Evolutionary conservation across 1,139 yeast species (phyloP).

Genomic region (Saccharomycopsis hybrid): DNA sequence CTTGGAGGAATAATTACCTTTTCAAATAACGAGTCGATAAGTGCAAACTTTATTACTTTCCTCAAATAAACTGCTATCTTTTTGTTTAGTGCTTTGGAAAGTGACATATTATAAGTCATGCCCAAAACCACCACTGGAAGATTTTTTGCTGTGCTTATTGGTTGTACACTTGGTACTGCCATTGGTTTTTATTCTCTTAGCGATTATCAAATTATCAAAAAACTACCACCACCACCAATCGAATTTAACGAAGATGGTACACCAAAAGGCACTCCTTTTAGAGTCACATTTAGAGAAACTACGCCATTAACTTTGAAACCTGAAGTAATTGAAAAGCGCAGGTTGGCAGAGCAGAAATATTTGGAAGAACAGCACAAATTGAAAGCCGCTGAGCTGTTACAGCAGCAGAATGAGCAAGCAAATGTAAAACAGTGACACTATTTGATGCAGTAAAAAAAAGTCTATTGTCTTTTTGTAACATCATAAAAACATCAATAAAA

Average conservation of each 20-base stretch:
- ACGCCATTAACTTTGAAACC: conserved; percentile 18
- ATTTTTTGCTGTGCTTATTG: conserved; percentile 14
- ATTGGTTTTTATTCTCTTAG: conserved; percentile 13
- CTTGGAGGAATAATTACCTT: too few relatives aligned
- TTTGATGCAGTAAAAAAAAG: too few relatives aligned
- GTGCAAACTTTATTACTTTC: too few relatives aligned
- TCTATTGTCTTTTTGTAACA: too few relatives aligned
- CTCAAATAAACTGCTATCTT: too few relatives aligned
- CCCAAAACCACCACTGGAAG: conserved; percentile 15
- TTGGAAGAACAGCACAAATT: conserved; percentile 10
- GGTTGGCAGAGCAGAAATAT: conserved; percentile 8
- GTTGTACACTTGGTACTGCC: conserved; percentile 9
- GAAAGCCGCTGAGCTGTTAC: too few relatives aligned
- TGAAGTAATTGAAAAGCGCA: conserved; percentile 16
- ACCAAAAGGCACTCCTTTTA: conserved; percentile 17
- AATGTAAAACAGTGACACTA: too few relatives aligned
- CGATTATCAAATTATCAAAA: conserved; percentile 19
- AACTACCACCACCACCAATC: conserved; percentile 16
- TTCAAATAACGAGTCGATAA: too few relatives aligned
- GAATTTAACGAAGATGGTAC: conserved; percentile 21
- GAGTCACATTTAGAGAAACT: conserved; percentile 15
- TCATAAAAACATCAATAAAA: too few relatives aligned
- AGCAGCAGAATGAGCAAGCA: too few relatives aligned
- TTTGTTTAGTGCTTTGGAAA: too few relatives aligned
- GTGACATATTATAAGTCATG: neutral